Evolutionary conservation across 495 filamentous ascomycete genomes (phyloP).

Genomic region (Rhizodiscina lignyota): DNA sequence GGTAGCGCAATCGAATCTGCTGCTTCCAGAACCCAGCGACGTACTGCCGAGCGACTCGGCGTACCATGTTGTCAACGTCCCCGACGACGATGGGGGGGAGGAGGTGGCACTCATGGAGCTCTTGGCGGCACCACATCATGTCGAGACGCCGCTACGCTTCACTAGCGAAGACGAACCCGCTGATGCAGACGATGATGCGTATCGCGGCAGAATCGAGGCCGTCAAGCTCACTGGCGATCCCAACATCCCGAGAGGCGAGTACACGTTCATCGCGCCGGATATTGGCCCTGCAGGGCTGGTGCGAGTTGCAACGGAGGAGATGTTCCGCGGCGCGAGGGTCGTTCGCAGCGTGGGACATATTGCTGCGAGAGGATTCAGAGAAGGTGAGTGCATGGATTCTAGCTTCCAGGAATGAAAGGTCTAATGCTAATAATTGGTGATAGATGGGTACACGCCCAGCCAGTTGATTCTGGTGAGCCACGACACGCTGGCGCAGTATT

Average conservation of each 20-base stretch:
- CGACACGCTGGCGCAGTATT: slow-evolving; percentile 66
- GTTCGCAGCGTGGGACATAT: slow-evolving; percentile 64
- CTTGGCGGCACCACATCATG: slow-evolving; percentile 4
- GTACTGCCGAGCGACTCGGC: too few species aligned
- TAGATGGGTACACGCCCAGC: slow-evolving; percentile 51
- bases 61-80: too few species aligned
- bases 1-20: too few species aligned
- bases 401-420: background rate
- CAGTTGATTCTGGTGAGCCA: slow-evolving; percentile 68
- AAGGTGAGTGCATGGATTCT: slow-evolving; percentile 35
- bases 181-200: slow-evolving; percentile 15
- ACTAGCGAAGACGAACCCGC: slow-evolving; percentile 1
- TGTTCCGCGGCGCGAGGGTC: slow-evolving; percentile 59
- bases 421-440: slow-evolving; percentile 3
- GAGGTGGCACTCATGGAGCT: background rate
- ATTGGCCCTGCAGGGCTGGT: slow-evolving; percentile 46
- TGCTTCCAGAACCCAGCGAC: too few species aligned
- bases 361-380: slow-evolving; percentile 47
- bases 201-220: slow-evolving; percentile 50
- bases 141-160: slow-evolving; percentile 3
- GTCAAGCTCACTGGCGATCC: slow-evolving; percentile 85
- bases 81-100: slow-evolving; percentile 1
- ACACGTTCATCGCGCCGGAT: slow-evolving; percentile 63
- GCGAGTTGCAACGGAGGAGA: slow-evolving; percentile 43
- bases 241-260: slow-evolving; percentile 74